phyloP scores from a whole-genome alignment of 129 eudicot species.

The Flaveria brownii region DNA sequence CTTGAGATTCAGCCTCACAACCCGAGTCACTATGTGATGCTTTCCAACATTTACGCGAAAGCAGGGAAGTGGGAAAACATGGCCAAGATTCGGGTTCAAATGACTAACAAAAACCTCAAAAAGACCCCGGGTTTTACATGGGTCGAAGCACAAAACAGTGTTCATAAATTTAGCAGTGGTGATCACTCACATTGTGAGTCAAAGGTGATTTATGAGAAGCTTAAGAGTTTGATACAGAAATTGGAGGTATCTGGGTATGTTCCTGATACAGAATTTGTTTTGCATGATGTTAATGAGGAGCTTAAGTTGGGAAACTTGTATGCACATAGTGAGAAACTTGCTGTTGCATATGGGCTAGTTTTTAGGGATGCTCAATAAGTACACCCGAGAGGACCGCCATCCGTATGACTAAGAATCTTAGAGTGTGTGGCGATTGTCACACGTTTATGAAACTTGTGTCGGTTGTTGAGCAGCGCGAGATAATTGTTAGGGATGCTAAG shows the following conservation, averaged over 20 bases:
- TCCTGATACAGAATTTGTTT: conserved; percentile 65
- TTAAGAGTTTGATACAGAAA: conserved; percentile 43
- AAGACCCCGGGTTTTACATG: conserved; percentile 76
- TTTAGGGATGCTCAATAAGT: too few species aligned
- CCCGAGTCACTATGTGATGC: conserved; percentile 58
- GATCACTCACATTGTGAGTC: conserved; percentile 54
- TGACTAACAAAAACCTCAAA: conserved; percentile 53
- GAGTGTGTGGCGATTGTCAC: conserved; percentile 82
- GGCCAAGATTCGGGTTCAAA: conserved; percentile 53
- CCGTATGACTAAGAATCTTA: conserved; percentile 61
- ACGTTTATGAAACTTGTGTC: conserved; percentile 61
- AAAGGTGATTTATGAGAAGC: conserved; percentile 50
- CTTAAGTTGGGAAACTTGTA: conserved; percentile 44
- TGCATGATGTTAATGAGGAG: conserved; percentile 66
- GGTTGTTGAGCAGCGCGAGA: conserved; percentile 40
- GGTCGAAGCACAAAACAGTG: conserved; percentile 53
- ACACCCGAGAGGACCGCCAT: conserved; percentile 51
- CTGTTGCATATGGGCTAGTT: conserved; percentile 61
- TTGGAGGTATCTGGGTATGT: conserved; percentile 61
- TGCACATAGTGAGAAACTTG: conserved; percentile 68
- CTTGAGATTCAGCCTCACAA: conserved; percentile 58
- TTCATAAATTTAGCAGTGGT: conserved; percentile 49
- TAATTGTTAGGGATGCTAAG: conserved; percentile 69
- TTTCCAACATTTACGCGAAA: conserved; percentile 70
- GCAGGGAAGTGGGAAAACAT: conserved; percentile 72